Evolutionary conservation across 257 asterid genomes (phyloP).

Genomic region (Nicotiana knightiana): DNA sequence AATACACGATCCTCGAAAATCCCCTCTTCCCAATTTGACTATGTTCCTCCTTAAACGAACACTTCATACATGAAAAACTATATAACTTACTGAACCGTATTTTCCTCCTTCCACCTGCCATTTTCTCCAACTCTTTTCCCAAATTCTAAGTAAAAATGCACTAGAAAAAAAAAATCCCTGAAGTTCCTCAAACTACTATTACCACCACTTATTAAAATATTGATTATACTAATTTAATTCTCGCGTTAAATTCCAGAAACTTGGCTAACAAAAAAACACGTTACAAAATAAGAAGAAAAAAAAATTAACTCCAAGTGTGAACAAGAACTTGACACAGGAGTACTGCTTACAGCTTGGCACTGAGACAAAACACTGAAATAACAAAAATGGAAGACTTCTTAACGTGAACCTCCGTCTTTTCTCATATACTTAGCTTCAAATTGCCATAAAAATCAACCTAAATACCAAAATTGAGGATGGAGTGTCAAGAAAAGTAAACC

Average conservation of each 20-base stretch:
- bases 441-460: neutral
- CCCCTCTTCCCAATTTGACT: conserved; percentile 82
- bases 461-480: conserved; percentile 12
- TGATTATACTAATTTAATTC: neutral
- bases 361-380: neutral
- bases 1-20: conserved; percentile 67
- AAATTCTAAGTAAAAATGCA: neutral
- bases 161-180: neutral
- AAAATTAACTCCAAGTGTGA: neutral
- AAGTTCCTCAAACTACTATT: neutral
- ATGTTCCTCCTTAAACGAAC: conserved; percentile 50
- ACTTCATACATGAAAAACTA: conserved; percentile 58
- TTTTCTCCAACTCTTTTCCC: conserved; percentile 12
- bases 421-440: neutral
- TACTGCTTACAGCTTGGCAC: neutral
- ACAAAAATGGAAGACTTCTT: neutral
- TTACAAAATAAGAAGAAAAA: neutral
- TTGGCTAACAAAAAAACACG: neutral
- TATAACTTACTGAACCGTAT: conserved; percentile 55
- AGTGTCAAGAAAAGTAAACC: conserved; percentile 25
- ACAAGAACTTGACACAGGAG: neutral
- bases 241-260: neutral
- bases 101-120: conserved; percentile 38
- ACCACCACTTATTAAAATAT: neutral
- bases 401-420: neutral